These are phyloP conservation scores for Houttuynia cordata DNA, from an alignment of 164 flowering plant genomes.

Conservation along the genomic window DNA sequence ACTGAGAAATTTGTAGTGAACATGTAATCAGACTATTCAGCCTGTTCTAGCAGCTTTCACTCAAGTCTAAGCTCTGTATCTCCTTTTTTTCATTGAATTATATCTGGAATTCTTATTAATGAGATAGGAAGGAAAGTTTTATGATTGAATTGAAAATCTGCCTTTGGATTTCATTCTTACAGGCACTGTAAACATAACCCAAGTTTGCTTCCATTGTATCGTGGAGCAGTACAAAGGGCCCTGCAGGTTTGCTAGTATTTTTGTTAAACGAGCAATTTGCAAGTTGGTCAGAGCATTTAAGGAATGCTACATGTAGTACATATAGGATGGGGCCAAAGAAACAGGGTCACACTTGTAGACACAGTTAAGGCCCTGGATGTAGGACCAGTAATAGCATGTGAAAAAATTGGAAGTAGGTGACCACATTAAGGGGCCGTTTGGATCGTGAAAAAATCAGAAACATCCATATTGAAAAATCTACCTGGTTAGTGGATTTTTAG, in stretches of 20 bases:
- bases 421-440: slow-evolving; percentile 72
- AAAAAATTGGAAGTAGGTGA: slow-evolving; percentile 66
- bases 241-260: slow-evolving; percentile 46
- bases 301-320: neutral
- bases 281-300: neutral
- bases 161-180: slow-evolving; percentile 2
- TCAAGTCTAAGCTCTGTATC: neutral
- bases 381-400: slow-evolving; percentile 75
- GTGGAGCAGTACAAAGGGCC: slow-evolving; percentile 98
- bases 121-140: too few relatives aligned
- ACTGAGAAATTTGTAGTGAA: too few relatives aligned
- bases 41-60: neutral
- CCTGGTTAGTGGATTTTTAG: too few relatives aligned
- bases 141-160: neutral
- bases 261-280: too few relatives aligned
- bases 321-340: slow-evolving; percentile 90
- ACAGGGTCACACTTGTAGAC: slow-evolving; percentile 83
- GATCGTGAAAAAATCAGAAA: too few relatives aligned
- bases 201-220: slow-evolving; percentile 83
- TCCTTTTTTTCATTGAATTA: too few relatives aligned
- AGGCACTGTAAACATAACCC: slow-evolving; percentile 96
- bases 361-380: slow-evolving; percentile 91
- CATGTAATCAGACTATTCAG: neutral
- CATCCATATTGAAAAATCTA: too few relatives aligned
- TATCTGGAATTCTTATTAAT: neutral